A percentile compares a stretch with the other conserved stretches of the same genome.
phyloP scores from a whole-genome alignment of 176 grass and related monocot genomes.

The Rhynchospora breviuscula region DNA sequence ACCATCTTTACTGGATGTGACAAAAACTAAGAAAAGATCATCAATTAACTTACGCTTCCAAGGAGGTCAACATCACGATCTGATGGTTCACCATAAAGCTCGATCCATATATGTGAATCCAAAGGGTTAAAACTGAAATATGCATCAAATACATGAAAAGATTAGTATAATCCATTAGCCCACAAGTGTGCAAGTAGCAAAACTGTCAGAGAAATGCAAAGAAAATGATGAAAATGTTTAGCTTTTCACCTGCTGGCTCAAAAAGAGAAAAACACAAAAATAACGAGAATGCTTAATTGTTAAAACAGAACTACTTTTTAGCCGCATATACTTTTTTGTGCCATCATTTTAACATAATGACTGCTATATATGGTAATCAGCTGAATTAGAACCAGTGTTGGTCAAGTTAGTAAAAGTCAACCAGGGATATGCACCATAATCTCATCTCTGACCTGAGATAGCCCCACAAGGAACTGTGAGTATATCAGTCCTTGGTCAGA shows the following conservation, averaged over 20 bases:
- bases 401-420: not conserved
- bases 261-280: not conserved
- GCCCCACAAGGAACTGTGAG: not conserved
- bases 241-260: not conserved
- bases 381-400: not conserved
- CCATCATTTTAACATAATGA: not conserved
- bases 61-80: conserved; percentile 82
- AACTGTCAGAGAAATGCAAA: not conserved
- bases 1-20: conserved; percentile 14
- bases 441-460: not conserved
- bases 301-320: conserved; percentile 1
- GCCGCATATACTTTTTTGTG: not conserved
- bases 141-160: not conserved
- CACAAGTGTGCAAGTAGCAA: not conserved
- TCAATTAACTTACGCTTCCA: conserved; percentile 64
- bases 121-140: conserved; percentile 69
- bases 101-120: conserved; percentile 87
- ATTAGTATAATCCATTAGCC: not conserved
- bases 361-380: not conserved
- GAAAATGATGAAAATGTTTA: not conserved
- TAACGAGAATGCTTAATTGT: not conserved
- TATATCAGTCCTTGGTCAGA: not conserved
- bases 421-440: not conserved
- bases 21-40: conserved; percentile 19
- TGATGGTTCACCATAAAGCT: conserved; percentile 71